Evolutionary conservation across 2,329 filamentous ascomycete genomes (phyloP).

Genomic region (Dactylellina drechsleri): DNA sequence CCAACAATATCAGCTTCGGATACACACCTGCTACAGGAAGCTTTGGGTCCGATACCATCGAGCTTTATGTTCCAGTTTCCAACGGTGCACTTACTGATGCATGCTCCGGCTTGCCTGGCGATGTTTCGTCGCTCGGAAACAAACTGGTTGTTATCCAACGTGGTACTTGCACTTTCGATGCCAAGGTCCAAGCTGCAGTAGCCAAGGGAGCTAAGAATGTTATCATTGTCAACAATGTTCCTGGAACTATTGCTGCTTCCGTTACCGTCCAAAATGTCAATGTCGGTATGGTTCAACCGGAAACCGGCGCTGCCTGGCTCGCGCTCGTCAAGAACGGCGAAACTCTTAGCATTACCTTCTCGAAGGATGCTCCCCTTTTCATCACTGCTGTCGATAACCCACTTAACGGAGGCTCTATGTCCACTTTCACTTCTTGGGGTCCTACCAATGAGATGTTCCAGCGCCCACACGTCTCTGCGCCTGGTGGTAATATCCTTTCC

Average conservation of each 20-base stretch:
- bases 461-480: constrained; percentile 69
- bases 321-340: constrained; percentile 37
- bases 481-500: constrained; percentile 70
- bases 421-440: constrained; percentile 70
- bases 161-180: constrained; percentile 68
- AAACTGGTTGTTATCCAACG: constrained; percentile 71
- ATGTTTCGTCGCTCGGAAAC: constrained; percentile 69
- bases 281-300: constrained; percentile 55
- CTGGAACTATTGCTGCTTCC: constrained; percentile 43
- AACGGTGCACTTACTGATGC: constrained; percentile 63
- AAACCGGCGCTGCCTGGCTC: constrained; percentile 45
- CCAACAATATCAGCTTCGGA: constrained; percentile 59
- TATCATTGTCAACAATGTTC: constrained; percentile 70
- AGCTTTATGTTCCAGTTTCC: constrained; percentile 42
- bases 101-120: constrained; percentile 67
- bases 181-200: constrained; percentile 68
- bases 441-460: constrained; percentile 70
- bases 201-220: constrained; percentile 70
- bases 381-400: constrained; percentile 52
- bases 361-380: constrained; percentile 37
- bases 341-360: constrained; percentile 49
- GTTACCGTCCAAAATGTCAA: constrained; percentile 44
- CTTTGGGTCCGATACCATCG: constrained; percentile 34
- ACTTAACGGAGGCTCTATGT: constrained; percentile 66
- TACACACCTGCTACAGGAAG: constrained; percentile 57